Base-by-base conservation (phyloP, 139 green algal genomes). In the Nannochloris sp. region DNA sequence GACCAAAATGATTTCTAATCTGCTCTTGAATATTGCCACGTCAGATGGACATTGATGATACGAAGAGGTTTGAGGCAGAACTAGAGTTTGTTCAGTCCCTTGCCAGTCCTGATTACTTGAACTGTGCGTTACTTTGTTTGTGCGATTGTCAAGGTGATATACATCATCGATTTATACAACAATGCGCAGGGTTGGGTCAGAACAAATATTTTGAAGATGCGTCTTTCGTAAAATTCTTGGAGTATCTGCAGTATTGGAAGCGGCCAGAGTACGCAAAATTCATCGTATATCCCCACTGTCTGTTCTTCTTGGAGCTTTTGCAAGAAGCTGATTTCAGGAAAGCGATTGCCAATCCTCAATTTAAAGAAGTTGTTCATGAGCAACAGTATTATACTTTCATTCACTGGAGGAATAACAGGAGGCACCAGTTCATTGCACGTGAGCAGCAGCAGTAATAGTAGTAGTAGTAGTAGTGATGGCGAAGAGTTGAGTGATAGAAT, bases 51-150 rank as follows among this genome's bases (percentile, higher is more conserved):
- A 59, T 59, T 23, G 23, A 30, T 44, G 51, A 30, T 30, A 13
- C n/a, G 25, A n/a, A 84, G 17, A 73, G 90, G 3, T 95, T 97
- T 58, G 58, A 81, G 2, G 61, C 94, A 5, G 91, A 97, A 59
- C 81, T 97, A 26, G 92, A 98, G 73, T 98, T 98, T 65, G 66
- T 98, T 29, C 86, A 96, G 63, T 86, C 77, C 50, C 65, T 98
- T 4, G 87, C 87, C 11, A 97, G 88, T 66, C 92, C 92, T 9
- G 65, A 82, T 5, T 97, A 97, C 71, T 71, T 97, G 9, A 87
- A 96, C 49, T 95, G 91, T 53, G 46, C 46, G 46, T 53, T 11
- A 23, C 10, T 23, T 9, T 20, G 46, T 53, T 23, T 53, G 20
- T 23, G 20, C 20, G 46, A 53, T 53, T 53, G 9, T 53, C 9